Percentiles rank a stretch among this genome's conserved stretches.
Conservation (phyloP, 306 rosid species). For the Castanea crenata region DNA sequence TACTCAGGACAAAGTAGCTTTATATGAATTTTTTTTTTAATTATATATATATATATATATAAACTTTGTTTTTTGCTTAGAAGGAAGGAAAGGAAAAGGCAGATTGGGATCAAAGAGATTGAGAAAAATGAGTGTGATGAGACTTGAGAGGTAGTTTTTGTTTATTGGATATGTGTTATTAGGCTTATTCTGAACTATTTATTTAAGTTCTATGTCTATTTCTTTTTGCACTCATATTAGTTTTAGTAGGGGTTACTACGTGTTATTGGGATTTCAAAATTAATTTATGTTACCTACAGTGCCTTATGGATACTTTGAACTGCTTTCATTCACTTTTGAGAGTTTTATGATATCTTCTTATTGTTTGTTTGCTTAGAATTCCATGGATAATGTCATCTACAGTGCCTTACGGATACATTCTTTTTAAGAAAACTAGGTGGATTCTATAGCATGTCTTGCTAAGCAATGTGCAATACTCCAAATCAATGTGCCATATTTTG, state of each 20-base stretch:
- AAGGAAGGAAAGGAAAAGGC: neutral
- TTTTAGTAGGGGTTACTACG: neutral
- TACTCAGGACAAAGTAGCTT: no score
- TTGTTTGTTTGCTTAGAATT: neutral
- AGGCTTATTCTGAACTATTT: constrained; percentile 9
- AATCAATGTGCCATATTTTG: neutral
- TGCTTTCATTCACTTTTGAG: no score
- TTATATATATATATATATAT: no score
- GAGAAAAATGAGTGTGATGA: neutral
- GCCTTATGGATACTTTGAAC: no score
- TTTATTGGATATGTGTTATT: constrained; percentile 31
- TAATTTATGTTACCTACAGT: no score
- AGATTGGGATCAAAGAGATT: neutral
- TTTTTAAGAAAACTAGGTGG: no score
- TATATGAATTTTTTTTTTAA: no score
- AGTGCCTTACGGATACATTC: constrained; percentile 19
- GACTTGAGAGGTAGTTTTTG: constrained; percentile 14
- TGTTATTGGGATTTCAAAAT: neutral
- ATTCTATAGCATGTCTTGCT: no score
- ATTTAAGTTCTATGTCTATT: constrained; percentile 12
- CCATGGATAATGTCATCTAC: neutral
- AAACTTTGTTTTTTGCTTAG: no score
- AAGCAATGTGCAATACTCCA: no score
- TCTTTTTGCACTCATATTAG: neutral
- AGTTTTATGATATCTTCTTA: neutral